A percentile compares a stretch with the other conserved stretches of the same genome.
These are phyloP conservation scores for Fraxinus anomala DNA, from an alignment of 257 asterid species.

Conservation along the genomic window DNA sequence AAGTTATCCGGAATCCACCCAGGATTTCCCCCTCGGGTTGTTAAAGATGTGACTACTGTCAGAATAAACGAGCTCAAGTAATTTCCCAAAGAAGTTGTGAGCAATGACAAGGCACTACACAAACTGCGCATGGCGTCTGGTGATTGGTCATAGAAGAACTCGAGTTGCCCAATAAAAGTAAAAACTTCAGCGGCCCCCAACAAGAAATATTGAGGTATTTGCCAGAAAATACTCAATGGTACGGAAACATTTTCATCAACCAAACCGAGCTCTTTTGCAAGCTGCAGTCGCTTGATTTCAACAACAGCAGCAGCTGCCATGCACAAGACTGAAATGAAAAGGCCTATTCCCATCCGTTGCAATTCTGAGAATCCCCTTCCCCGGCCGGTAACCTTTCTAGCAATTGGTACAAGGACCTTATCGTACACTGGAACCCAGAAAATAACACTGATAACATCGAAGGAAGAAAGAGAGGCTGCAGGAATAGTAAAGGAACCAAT, in stretches of 20 bases:
- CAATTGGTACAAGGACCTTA: conserved; percentile 69
- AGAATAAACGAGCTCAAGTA: conserved; percentile 77
- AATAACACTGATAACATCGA: conserved; percentile 79
- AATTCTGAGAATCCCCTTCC: conserved; percentile 75
- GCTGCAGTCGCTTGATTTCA: conserved; percentile 58
- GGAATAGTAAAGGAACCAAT: conserved; percentile 80
- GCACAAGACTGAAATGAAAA: conserved; percentile 64
- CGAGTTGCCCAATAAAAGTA: conserved; percentile 76
- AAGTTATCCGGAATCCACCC: conserved; percentile 96
- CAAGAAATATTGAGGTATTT: conserved; percentile 75
- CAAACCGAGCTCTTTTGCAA: conserved; percentile 53
- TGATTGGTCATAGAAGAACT: conserved; percentile 90
- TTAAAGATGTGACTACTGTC: conserved; percentile 64
- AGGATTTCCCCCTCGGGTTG: conserved; percentile 61
- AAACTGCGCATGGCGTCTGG: conserved; percentile 97
- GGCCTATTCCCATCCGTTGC: conserved; percentile 89
- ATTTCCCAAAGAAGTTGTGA: conserved; percentile 69
- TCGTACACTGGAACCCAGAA: conserved; percentile 94
- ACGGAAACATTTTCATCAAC: conserved; percentile 49
- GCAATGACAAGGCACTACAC: conserved; percentile 76
- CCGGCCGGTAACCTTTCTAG: conserved; percentile 65
- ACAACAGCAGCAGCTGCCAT: conserved; percentile 83
- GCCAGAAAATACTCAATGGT: conserved; percentile 75
- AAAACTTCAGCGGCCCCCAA: conserved; percentile 86
- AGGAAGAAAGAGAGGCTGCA: conserved; percentile 79